These are phyloP conservation scores for Gracilaria domingensis DNA, from an alignment of 23 red algal genomes.

Conservation along the genomic window DNA sequence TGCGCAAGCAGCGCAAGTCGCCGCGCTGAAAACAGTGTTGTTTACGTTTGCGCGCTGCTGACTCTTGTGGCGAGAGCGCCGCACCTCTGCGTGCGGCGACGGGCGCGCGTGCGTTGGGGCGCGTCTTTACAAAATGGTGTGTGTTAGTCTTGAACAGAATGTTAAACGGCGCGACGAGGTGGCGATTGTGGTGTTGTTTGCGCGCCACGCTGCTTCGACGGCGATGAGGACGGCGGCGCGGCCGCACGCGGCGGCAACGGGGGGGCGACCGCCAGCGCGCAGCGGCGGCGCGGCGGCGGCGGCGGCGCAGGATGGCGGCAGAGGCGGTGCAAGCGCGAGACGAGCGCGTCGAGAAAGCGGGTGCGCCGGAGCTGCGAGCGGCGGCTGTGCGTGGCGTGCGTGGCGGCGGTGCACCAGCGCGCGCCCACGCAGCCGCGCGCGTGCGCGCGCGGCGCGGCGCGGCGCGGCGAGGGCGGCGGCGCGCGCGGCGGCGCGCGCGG, in stretches of 20 bases:
- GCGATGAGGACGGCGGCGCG: neutral
- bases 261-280: neutral
- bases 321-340: neutral
- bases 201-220: neutral
- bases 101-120: neutral
- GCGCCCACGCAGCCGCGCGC: neutral
- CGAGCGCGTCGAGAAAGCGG: neutral
- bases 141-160: constrained; percentile 7
- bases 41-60: neutral
- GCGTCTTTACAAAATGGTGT: too few species aligned
- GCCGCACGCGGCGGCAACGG: neutral
- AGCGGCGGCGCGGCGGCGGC: too few species aligned
- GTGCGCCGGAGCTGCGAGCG: neutral
- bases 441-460: neutral
- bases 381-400: neutral
- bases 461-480: neutral
- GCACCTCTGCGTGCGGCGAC: too few species aligned
- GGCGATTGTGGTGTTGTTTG: neutral
- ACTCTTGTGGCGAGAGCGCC: too few species aligned
- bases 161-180: neutral
- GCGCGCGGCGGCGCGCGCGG: neutral
- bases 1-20: neutral
- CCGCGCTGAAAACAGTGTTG: neutral
- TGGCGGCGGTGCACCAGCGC: neutral
- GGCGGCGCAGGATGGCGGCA: neutral